Base-by-base conservation (phyloP, 495 filamentous ascomycete species). In the Massariosphaeria phaeospora region DNA sequence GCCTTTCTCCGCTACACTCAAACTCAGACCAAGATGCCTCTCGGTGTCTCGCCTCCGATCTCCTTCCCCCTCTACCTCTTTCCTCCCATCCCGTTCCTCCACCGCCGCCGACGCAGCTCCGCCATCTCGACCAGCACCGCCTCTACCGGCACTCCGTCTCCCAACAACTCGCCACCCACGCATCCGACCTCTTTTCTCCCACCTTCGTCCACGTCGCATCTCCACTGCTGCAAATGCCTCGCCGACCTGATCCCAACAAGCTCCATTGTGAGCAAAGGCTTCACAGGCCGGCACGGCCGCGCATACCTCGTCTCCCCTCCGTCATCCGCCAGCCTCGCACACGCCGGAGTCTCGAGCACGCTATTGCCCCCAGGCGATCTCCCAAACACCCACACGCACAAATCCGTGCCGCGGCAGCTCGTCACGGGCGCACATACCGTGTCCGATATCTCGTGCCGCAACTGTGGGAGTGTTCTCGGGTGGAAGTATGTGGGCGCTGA, bases 401-500 rank as follows among this genome's bases (percentile, higher is more conserved):
- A 73, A 24, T 72, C 82, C 26, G 86, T 89, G 27, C 80, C 77
- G 42, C 77, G 90, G 0, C 80, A 86, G 60, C 76, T 96, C 0
- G 84, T 88, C 23, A 96, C 90, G 5, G 90, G 90, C 35, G 66
- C 67, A 36, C 73, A 74, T 43, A 71, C 65, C 6, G 73, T 74
- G 7, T 52, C 54, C 13, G 72, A 75, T 46, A 70, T 75, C 24
- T 61, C 57, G 44, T 85, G 83, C 64, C 65, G 76, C 26, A 70
- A 84, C 48, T 86, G 91, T 66, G 76, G 76, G 3, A 79, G 69
- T 36, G 79, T 86, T 35, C 66, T 97, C 15, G 91, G 91, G 9
- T 97, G 91, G 91, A 96, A 96, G 69, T 97, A 97, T 66, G 77
- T 96, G 46, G 81, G 81, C 36, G 91, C 91, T 0, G 83, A 85